phyloP scores from a whole-genome alignment of 257 asterid genomes.

The Solanum lycopersicoides region DNA sequence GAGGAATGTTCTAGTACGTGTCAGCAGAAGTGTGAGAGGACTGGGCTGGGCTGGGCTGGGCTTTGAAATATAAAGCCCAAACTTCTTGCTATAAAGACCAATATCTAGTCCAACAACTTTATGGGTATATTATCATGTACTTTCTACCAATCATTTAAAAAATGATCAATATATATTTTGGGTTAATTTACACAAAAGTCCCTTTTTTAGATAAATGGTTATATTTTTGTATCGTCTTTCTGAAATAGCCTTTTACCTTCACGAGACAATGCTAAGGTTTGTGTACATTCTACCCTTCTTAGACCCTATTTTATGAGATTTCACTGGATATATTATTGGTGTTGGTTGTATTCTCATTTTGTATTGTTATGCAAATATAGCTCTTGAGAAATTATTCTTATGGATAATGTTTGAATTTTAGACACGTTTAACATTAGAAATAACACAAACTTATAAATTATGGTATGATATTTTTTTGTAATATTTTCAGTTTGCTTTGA shows the following conservation, averaged over 20 bases:
- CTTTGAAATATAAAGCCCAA: neutral
- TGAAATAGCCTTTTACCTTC: rapidly evolving
- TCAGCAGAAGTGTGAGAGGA: neutral
- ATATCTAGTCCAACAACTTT: neutral
- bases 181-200: no score
- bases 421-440: rapidly evolving
- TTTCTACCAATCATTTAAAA: neutral
- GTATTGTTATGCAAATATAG: neutral
- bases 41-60: neutral
- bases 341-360: neutral
- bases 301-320: neutral
- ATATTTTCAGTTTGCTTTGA: no score
- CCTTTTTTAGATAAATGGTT: neutral
- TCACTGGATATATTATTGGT: no score
- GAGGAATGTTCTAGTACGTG: neutral
- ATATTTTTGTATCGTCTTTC: neutral
- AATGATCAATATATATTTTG: neutral
- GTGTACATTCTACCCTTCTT: neutral
- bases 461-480: no score
- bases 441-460: neutral
- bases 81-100: neutral
- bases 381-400: neutral
- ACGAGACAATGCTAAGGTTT: neutral
- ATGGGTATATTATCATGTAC: neutral
- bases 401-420: no score